Evolutionary conservation across 371 early-diverging fungal species (phyloP).

Genomic region (Mortierella polycephala): DNA sequence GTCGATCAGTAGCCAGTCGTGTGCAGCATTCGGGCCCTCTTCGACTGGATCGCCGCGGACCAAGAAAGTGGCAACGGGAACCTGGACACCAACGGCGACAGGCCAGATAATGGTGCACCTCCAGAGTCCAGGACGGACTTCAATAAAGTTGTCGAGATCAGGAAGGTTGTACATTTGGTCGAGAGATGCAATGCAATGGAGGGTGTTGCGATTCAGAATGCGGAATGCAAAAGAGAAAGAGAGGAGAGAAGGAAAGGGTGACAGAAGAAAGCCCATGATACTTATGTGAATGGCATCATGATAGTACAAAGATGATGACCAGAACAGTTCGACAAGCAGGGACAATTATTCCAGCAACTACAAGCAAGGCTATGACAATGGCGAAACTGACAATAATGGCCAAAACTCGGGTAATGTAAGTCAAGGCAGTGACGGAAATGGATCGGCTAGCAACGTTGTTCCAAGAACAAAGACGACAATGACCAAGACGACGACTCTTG

Average conservation of each 20-base stretch:
- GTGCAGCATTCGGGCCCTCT: constrained; percentile 14
- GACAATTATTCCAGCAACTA: no score
- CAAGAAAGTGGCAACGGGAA: constrained; percentile 56
- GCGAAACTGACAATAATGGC: no score
- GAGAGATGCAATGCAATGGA: neutral
- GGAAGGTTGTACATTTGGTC: constrained; percentile 47
- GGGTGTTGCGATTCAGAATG: neutral
- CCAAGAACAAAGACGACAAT: no score
- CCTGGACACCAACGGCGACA: constrained; percentile 17
- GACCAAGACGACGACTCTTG: no score
- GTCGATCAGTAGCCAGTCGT: constrained; percentile 56
- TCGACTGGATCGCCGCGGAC: constrained; percentile 34
- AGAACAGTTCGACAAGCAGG: no score
- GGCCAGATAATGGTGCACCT: constrained; percentile 56
- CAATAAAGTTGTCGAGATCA: constrained; percentile 52
- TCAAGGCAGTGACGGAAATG: no score
- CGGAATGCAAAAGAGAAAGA: neutral
- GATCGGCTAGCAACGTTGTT: no score
- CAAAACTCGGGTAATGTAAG: no score
- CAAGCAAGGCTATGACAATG: no score
- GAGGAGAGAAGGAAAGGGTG: neutral
- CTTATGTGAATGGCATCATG: no score
- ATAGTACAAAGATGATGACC: no score
- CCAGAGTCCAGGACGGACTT: constrained; percentile 55
- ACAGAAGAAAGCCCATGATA: no score